A percentile compares a stretch with the other conserved stretches of the same genome.
phyloP scores from a whole-genome alignment of 106 monocot genomes.

The Triglochin maritima region DNA sequence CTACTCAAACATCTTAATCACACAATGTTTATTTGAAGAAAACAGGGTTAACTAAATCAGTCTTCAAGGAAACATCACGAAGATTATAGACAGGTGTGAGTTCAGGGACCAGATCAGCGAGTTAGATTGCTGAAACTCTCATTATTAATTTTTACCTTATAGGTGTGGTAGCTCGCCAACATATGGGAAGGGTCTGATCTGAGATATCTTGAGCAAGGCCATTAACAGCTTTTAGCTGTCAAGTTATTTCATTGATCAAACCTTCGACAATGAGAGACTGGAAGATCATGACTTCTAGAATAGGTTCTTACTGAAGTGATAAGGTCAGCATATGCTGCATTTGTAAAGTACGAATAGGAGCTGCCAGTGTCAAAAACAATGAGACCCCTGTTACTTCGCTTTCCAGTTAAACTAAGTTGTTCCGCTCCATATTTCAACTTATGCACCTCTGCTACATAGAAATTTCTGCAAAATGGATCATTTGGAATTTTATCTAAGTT shows the following conservation, averaged over 20 bases:
- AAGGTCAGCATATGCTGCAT: constrained; percentile 46
- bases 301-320: constrained; percentile 35
- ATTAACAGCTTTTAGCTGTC: constrained; percentile 42
- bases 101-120: too few species aligned
- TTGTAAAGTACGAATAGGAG: constrained; percentile 70
- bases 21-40: too few species aligned
- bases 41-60: too few species aligned
- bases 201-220: constrained; percentile 48
- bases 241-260: constrained; percentile 2
- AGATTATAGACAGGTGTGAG: too few species aligned
- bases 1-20: constrained; percentile 12
- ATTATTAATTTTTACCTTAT: constrained; percentile 30
- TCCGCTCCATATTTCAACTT: constrained; percentile 49
- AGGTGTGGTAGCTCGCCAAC: constrained; percentile 48
- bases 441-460: constrained; percentile 32
- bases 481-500: background rate
- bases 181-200: constrained; percentile 53
- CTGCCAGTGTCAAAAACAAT: constrained; percentile 82
- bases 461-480: constrained; percentile 31
- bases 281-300: background rate
- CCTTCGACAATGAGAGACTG: background rate
- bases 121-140: too few species aligned
- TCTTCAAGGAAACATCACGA: too few species aligned
- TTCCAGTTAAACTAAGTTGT: constrained; percentile 17
- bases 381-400: constrained; percentile 14